A percentile compares a stretch with the other conserved stretches of the same genome.
Conservation (phyloP, 345 rosid species). For the Citrus mangshanensis region DNA sequence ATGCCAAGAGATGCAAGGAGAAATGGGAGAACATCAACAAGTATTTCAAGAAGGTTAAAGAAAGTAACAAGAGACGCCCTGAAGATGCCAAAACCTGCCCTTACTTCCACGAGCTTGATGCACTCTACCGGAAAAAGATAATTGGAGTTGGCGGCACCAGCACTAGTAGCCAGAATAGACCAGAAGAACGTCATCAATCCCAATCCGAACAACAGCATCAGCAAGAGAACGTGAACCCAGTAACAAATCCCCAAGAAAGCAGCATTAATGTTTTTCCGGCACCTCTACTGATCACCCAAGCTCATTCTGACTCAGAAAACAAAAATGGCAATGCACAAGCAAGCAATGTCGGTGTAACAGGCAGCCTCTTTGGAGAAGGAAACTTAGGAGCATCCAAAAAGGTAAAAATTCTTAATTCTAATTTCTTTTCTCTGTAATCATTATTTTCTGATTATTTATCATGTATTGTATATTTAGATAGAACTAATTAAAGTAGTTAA, state of each 20-base stretch:
- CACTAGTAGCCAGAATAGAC: conserved; percentile 14
- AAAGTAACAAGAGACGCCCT: conserved; percentile 75
- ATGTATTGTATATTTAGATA: neutral
- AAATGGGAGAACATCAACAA: conserved; percentile 95
- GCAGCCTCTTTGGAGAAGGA: conserved; percentile 33
- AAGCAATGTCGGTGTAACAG: conserved; percentile 17
- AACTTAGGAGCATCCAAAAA: conserved; percentile 32
- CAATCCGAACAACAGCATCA: conserved; percentile 14
- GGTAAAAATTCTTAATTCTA: conserved; percentile 29
- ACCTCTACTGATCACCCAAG: conserved; percentile 5
- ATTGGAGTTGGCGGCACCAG: conserved; percentile 26
- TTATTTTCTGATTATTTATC: neutral
- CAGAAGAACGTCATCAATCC: conserved; percentile 9
- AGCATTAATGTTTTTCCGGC: neutral
- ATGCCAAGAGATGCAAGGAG: conserved; percentile 78
- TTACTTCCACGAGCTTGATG: conserved; percentile 78
- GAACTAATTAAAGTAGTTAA: neutral
- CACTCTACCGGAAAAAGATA: conserved; percentile 56
- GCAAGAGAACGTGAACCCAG: conserved; percentile 16
- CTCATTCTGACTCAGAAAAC: conserved; percentile 14
- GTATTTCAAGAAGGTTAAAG: conserved; percentile 88
- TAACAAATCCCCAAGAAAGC: conserved; percentile 22
- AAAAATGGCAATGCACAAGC: conserved; percentile 18
- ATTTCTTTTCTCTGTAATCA: neutral
- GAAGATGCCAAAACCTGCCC: conserved; percentile 91